phyloP scores from a whole-genome alignment of 257 asterid species.

The Buddleja alternifolia region DNA sequence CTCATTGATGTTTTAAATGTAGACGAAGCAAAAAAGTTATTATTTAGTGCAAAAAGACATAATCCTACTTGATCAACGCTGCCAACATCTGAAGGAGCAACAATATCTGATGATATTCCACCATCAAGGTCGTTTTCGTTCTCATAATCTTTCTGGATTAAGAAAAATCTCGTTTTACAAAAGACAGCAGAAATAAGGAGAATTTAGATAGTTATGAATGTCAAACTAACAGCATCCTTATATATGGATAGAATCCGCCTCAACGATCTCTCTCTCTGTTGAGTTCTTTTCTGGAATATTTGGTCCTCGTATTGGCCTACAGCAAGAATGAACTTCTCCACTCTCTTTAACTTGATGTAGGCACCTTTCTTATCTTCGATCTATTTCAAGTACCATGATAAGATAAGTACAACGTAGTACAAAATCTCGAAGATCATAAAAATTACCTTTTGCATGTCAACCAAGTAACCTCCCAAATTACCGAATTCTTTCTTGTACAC shows the following conservation, averaged over 20 bases:
- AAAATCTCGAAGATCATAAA: not conserved
- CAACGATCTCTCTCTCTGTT: slow-evolving; percentile 33
- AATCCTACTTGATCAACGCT: slow-evolving; percentile 23
- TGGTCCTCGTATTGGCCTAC: slow-evolving; percentile 58
- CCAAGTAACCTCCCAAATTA: slow-evolving; percentile 63
- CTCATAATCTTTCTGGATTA: slow-evolving; percentile 34
- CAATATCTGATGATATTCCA: slow-evolving; percentile 26
- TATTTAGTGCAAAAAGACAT: not conserved
- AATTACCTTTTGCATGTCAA: slow-evolving; percentile 52
- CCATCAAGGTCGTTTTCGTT: not conserved
- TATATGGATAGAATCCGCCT: slow-evolving; percentile 35
- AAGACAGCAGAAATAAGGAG: not conserved
- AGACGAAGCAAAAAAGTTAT: not conserved
- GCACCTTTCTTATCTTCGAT: slow-evolving; percentile 36
- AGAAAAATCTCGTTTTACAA: not conserved
- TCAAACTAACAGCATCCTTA: slow-evolving; percentile 40
- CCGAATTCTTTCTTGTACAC: slow-evolving; percentile 59
- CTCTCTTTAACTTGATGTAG: slow-evolving; percentile 46
- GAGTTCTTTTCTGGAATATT: slow-evolving; percentile 55
- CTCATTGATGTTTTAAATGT: no score
- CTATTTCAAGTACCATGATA: slow-evolving; percentile 31
- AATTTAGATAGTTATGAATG: not conserved
- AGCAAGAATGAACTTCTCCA: slow-evolving; percentile 51
- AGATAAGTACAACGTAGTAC: not conserved
- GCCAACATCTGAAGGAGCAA: not conserved